These are phyloP conservation scores for Crithidia bombi DNA, from an alignment of 208 protist species.

Conservation along the genomic window DNA sequence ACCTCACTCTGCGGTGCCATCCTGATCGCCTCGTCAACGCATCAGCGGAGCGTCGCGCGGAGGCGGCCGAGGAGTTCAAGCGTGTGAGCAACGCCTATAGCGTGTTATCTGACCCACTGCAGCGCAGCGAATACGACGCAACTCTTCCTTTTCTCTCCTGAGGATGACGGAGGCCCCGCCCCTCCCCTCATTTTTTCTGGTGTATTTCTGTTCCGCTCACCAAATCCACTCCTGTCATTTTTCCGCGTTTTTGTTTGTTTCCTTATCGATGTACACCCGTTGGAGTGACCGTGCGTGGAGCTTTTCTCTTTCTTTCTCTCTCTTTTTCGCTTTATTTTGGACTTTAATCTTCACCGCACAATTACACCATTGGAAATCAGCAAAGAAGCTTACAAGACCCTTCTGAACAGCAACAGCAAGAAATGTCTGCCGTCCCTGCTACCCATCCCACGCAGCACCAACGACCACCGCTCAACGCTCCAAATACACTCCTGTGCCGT, in stretches of 20 bases:
- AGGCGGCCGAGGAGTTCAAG: slow-evolving; percentile 90
- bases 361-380: too few species aligned
- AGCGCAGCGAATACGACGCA: slow-evolving; percentile 94
- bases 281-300: too few species aligned
- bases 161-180: background rate
- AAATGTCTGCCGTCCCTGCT: too few species aligned
- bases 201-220: background rate
- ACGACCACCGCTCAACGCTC: too few species aligned
- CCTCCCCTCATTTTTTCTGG: background rate
- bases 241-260: too few species aligned
- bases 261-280: too few species aligned
- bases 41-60: slow-evolving; percentile 35
- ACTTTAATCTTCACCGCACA: too few species aligned
- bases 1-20: slow-evolving; percentile 75
- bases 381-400: too few species aligned
- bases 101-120: slow-evolving; percentile 91
- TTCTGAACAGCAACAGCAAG: too few species aligned
- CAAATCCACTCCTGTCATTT: background rate
- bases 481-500: too few species aligned
- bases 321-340: background rate
- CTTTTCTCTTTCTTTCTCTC: slow-evolving; percentile 9
- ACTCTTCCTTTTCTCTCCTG: slow-evolving; percentile 30
- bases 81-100: slow-evolving; percentile 95
- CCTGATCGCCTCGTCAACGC: slow-evolving; percentile 75
- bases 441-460: too few species aligned